These are phyloP conservation scores for Ettlia oleoabundans DNA, from an alignment of 139 green algal species.

Conservation along the genomic window DNA sequence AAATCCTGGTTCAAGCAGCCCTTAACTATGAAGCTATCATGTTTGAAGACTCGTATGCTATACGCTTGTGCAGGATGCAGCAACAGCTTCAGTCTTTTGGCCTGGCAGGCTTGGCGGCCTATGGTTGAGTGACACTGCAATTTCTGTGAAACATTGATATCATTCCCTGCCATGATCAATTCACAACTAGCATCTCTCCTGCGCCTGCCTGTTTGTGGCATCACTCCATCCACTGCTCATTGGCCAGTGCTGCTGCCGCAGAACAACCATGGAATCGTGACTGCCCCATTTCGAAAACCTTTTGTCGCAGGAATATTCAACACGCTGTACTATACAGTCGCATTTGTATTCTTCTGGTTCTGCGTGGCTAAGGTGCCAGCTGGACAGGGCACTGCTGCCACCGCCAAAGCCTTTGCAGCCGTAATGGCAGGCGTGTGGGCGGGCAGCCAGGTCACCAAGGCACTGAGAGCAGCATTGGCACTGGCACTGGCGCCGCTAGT, in stretches of 20 bases:
- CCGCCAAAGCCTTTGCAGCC: conserved; percentile 24
- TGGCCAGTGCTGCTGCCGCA: too few relatives aligned
- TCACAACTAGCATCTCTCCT: too few relatives aligned
- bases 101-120: conserved; percentile 62
- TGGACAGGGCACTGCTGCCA: conserved; percentile 8
- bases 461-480: conserved; percentile 30
- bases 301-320: too few relatives aligned
- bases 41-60: too few relatives aligned
- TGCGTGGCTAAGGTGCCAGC: conserved; percentile 32
- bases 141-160: background rate
- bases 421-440: conserved; percentile 70
- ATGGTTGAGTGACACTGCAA: conserved; percentile 34
- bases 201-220: too few relatives aligned
- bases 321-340: conserved; percentile 66
- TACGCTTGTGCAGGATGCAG: too few relatives aligned
- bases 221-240: too few relatives aligned
- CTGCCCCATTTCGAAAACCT: too few relatives aligned
- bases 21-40: too few relatives aligned
- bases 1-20: too few relatives aligned
- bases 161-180: too few relatives aligned
- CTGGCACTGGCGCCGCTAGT: conserved; percentile 23
- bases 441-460: conserved; percentile 73
- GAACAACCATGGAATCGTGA: too few relatives aligned
- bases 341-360: conserved; percentile 46
- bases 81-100: conserved; percentile 39